Evolutionary conservation across 1,284 basidiomycete genomes (phyloP).

Genomic region (Singerocomus inundabilis): DNA sequence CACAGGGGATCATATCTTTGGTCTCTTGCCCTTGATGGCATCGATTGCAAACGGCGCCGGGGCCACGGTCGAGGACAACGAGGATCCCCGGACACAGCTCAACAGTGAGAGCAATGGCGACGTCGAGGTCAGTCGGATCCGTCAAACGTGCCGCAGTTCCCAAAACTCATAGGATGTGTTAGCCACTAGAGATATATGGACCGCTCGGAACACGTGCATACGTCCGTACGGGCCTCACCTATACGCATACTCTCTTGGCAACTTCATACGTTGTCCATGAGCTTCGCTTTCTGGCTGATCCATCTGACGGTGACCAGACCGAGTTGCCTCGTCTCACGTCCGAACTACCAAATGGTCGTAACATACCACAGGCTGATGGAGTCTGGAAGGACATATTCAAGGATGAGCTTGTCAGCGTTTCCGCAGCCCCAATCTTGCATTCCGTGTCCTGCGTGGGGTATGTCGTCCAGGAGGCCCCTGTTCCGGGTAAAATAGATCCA

Average conservation of each 20-base stretch:
- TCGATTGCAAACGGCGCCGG: constrained; percentile 69
- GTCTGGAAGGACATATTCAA: constrained; percentile 71
- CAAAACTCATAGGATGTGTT: constrained; percentile 6
- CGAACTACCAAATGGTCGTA: constrained; percentile 65
- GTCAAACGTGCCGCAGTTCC: background rate
- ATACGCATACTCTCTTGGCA: constrained; percentile 72
- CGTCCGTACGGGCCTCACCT: constrained; percentile 68
- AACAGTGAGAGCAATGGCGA: constrained; percentile 22
- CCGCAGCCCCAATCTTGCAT: constrained; percentile 82
- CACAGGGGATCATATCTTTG: constrained; percentile 84
- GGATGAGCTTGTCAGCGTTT: constrained; percentile 64
- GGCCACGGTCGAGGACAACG: constrained; percentile 56
- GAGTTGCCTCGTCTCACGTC: constrained; percentile 45
- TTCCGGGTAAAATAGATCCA: constrained; percentile 75
- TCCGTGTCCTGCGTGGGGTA: constrained; percentile 84
- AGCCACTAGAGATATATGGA: constrained; percentile 85
- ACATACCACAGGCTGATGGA: constrained; percentile 64
- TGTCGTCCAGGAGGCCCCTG: constrained; percentile 73
- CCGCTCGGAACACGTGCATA: constrained; percentile 84
- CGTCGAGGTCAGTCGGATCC: constrained; percentile 31
- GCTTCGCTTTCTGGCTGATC: constrained; percentile 63
- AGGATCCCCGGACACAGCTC: constrained; percentile 50
- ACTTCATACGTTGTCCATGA: constrained; percentile 89
- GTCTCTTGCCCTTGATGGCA: constrained; percentile 72
- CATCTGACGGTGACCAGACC: constrained; percentile 48